A percentile compares a stretch with the other conserved stretches of the same genome.
Conservation (phyloP, 371 early-diverging fungal species). For the Circinella minor region DNA sequence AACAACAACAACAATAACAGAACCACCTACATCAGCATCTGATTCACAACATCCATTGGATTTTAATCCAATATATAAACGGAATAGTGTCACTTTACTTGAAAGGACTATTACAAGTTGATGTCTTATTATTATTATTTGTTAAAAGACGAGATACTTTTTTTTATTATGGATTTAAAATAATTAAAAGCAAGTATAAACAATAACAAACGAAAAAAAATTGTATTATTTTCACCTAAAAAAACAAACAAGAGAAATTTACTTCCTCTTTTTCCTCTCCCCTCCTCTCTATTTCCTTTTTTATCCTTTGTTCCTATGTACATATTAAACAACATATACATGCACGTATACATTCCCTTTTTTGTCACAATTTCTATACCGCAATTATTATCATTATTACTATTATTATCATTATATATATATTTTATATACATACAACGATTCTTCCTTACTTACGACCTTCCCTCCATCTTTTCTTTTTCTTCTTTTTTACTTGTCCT, state of each 20-base stretch:
- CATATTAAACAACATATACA: no score
- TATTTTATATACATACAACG: constrained; percentile 13
- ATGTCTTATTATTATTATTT: background rate
- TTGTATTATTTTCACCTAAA: no score
- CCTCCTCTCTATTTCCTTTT: no score
- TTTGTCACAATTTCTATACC: background rate
- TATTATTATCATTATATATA: constrained; percentile 8
- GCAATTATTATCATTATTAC: background rate
- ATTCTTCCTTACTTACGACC: no score
- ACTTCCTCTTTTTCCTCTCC: no score
- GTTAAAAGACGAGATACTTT: no score
- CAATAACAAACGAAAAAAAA: no score
- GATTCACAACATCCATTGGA: constrained; percentile 12
- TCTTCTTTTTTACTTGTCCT: background rate
- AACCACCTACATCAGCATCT: background rate
- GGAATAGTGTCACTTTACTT: constrained; percentile 12
- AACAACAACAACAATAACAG: background rate
- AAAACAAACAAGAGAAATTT: no score
- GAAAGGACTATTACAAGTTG: constrained; percentile 7
- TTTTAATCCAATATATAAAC: constrained; percentile 13
- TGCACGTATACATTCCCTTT: background rate
- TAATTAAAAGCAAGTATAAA: no score
- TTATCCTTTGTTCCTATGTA: no score
- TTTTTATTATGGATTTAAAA: no score
- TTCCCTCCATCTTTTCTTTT: no score